A percentile compares a stretch with the other conserved stretches of the same genome.
Evolutionary conservation across 2,329 filamentous ascomycete genomes (phyloP).

Genomic region (Plenodomus tracheiphilus): DNA sequence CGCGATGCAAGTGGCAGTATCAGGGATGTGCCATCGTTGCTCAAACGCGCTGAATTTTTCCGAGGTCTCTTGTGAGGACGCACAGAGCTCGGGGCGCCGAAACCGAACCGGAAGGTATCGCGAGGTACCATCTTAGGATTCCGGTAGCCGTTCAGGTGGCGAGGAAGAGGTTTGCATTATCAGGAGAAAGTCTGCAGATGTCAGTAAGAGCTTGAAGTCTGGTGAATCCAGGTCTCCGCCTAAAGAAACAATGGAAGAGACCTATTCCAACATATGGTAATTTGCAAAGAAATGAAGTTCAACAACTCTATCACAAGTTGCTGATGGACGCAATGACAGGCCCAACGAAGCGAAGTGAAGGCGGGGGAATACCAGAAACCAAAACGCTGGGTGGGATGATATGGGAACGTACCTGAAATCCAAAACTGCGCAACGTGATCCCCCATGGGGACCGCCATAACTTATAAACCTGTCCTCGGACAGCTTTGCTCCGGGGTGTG

Average conservation of each 20-base stretch:
- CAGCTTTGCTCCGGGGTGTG: constrained; percentile 14
- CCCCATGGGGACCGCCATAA: constrained; percentile 12
- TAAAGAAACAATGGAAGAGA: background rate
- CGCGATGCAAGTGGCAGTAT: constrained; percentile 17
- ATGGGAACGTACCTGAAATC: background rate
- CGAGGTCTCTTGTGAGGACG: constrained; percentile 11
- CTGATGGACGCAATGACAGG: background rate
- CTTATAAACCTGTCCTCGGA: constrained; percentile 15
- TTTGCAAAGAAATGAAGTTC: background rate
- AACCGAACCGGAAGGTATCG: constrained; percentile 2
- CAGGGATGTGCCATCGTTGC: constrained; percentile 5
- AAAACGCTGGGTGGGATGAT: background rate
- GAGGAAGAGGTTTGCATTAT: constrained; percentile 3
- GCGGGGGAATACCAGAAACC: background rate
- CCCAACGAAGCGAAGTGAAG: background rate
- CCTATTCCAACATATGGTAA: background rate
- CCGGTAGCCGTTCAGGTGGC: constrained; percentile 5
- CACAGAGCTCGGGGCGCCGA: constrained; percentile 15
- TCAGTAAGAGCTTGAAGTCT: background rate
- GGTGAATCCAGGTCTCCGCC: background rate
- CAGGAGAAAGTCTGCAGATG: constrained; percentile 1
- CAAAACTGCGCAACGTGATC: constrained; percentile 1
- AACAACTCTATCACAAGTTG: too few species aligned
- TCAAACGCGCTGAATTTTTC: constrained; percentile 5
- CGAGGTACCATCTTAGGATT: constrained; percentile 1